These are phyloP conservation scores for Pseudocercospora crystallina DNA, from an alignment of 2,329 filamentous ascomycete genomes.

Conservation along the genomic window DNA sequence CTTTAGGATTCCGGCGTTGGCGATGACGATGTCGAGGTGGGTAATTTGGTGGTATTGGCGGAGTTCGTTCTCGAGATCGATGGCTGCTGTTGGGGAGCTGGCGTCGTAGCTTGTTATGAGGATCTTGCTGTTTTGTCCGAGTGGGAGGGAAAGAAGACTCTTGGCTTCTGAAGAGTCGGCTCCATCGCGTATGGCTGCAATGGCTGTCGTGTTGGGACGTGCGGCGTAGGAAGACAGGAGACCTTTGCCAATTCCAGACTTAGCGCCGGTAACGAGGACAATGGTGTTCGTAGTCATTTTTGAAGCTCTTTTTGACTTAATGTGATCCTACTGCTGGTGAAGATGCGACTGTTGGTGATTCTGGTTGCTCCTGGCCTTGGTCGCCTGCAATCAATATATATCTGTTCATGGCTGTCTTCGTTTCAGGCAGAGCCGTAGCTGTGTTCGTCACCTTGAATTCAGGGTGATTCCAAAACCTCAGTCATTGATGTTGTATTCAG, in stretches of 20 bases:
- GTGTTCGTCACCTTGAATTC: too few relatives aligned
- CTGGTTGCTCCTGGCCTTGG: too few relatives aligned
- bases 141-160: background rate
- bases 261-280: conserved; percentile 5
- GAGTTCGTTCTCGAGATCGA: background rate
- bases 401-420: too few relatives aligned
- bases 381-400: too few relatives aligned
- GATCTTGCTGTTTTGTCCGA: background rate
- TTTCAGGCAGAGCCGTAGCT: too few relatives aligned
- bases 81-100: background rate
- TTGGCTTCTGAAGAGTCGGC: conserved; percentile 1
- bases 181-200: conserved; percentile 10
- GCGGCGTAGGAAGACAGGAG: conserved; percentile 6
- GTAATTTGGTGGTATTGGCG: background rate
- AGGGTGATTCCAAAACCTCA: too few relatives aligned
- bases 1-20: conserved; percentile 7
- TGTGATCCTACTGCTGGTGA: too few relatives aligned
- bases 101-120: conserved; percentile 5
- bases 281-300: background rate
- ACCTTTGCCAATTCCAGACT: conserved; percentile 11
- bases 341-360: too few relatives aligned
- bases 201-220: conserved; percentile 4
- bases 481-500: too few relatives aligned
- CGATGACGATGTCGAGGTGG: conserved; percentile 11
- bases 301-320: background rate